These are phyloP conservation scores for Aspergillus japonicus DNA, from an alignment of 2,329 filamentous ascomycete species.

Conservation along the genomic window DNA sequence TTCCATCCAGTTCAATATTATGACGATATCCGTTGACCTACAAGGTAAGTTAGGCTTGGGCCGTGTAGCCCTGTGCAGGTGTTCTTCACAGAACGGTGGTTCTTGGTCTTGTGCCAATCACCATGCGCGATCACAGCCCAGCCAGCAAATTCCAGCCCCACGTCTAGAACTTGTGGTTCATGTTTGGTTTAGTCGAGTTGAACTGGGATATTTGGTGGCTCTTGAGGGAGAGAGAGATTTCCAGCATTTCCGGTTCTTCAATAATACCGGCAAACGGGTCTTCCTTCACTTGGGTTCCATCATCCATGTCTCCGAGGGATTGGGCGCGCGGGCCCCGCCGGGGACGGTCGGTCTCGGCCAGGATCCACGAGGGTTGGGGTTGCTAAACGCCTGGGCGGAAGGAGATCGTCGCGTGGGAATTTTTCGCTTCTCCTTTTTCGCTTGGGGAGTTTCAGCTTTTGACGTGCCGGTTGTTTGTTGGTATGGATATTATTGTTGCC, in stretches of 20 bases:
- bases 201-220: not conserved
- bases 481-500: too few relatives aligned
- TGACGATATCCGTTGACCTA: too few relatives aligned
- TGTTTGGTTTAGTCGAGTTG: too few relatives aligned
- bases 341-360: not conserved
- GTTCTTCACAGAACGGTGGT: not conserved
- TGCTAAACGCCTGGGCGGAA: not conserved
- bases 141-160: not conserved
- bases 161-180: not conserved
- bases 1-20: too few relatives aligned
- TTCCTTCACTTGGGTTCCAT: not conserved
- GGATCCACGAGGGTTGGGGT: not conserved
- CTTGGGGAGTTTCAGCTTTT: not conserved
- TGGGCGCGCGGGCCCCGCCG: not conserved
- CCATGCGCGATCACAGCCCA: not conserved
- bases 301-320: not conserved
- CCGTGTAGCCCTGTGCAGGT: too few relatives aligned
- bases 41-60: too few relatives aligned
- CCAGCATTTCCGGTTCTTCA: not conserved
- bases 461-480: not conserved
- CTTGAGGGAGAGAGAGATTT: not conserved
- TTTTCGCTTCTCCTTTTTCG: too few relatives aligned
- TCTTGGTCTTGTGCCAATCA: not conserved
- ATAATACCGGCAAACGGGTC: not conserved
- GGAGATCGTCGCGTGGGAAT: too few relatives aligned